Conservation (phyloP, 139 green algal species). For the Asterochloris erici region DNA sequence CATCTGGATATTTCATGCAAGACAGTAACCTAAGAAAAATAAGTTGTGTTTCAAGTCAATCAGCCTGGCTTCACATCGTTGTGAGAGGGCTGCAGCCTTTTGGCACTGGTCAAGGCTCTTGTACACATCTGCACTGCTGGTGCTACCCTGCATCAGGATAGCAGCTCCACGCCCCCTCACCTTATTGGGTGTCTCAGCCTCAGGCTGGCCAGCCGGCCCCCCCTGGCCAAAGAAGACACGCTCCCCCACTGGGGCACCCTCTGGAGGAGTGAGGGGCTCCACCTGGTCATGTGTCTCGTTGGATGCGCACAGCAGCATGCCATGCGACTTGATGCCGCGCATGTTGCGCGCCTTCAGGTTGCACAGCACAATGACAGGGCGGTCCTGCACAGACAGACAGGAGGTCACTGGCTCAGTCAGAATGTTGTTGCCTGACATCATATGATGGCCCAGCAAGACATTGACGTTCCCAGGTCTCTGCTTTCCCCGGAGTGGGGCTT, state of each 20-base stretch:
- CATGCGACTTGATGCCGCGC: conserved; percentile 81
- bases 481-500: too few species aligned
- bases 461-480: too few species aligned
- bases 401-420: not conserved
- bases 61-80: not conserved
- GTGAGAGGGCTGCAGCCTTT: not conserved
- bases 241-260: not conserved
- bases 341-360: conserved; percentile 98
- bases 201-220: conserved; percentile 11
- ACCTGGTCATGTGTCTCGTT: conserved; percentile 66
- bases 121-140: not conserved
- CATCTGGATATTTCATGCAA: not conserved
- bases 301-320: conserved; percentile 91
- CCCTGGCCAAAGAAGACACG: conserved; percentile 9
- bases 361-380: conserved; percentile 78
- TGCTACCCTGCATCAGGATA: not conserved
- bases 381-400: conserved; percentile 33
- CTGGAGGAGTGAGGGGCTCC: conserved; percentile 11
- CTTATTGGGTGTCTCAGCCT: conserved; percentile 18
- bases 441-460: not conserved
- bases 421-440: not conserved
- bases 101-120: not conserved
- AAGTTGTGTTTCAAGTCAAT: not conserved
- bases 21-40: not conserved
- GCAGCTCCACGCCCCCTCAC: not conserved